Conservation (phyloP, 129 eudicot species). For the Mikania micrantha region DNA sequence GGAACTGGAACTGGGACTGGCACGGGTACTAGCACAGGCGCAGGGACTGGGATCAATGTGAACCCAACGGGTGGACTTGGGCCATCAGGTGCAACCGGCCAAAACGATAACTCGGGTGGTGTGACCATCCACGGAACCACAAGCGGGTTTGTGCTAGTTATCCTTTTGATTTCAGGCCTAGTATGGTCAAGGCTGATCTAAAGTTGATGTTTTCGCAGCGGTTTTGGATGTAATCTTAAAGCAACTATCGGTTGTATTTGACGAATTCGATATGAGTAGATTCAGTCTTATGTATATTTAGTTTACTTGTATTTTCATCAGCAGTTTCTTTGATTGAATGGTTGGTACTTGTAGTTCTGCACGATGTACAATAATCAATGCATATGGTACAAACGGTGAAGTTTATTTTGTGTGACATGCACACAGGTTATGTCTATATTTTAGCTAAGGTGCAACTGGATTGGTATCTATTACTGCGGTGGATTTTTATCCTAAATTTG, state of each 20-base stretch:
- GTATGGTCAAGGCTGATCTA: slow-evolving; percentile 23
- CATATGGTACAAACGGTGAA: slow-evolving; percentile 3
- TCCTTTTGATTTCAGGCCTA: slow-evolving; percentile 27
- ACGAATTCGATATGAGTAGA: slow-evolving; percentile 24
- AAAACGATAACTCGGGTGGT: slow-evolving; percentile 26
- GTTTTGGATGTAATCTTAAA: slow-evolving; percentile 20
- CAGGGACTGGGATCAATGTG: slow-evolving; percentile 30
- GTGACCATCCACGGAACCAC: slow-evolving; percentile 17
- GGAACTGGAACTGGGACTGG: slow-evolving; percentile 7
- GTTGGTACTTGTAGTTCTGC: slow-evolving; percentile 7
- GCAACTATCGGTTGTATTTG: slow-evolving; percentile 25
- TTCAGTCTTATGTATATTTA: slow-evolving; percentile 18
- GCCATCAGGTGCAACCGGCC: slow-evolving; percentile 39
- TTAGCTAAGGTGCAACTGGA: background rate
- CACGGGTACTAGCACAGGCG: background rate
- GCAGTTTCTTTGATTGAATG: slow-evolving; percentile 14
- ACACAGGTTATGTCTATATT: background rate
- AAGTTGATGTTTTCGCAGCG: slow-evolving; percentile 13
- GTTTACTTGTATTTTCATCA: slow-evolving; percentile 18
- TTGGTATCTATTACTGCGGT: background rate
- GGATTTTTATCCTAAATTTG: background rate
- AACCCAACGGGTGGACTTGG: slow-evolving; percentile 33
- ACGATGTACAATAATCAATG: background rate
- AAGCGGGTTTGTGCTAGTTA: slow-evolving; percentile 11
- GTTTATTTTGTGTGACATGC: background rate